Conservation (phyloP, 2,329 filamentous ascomycete species). For the Escovopsis weberi region DNA sequence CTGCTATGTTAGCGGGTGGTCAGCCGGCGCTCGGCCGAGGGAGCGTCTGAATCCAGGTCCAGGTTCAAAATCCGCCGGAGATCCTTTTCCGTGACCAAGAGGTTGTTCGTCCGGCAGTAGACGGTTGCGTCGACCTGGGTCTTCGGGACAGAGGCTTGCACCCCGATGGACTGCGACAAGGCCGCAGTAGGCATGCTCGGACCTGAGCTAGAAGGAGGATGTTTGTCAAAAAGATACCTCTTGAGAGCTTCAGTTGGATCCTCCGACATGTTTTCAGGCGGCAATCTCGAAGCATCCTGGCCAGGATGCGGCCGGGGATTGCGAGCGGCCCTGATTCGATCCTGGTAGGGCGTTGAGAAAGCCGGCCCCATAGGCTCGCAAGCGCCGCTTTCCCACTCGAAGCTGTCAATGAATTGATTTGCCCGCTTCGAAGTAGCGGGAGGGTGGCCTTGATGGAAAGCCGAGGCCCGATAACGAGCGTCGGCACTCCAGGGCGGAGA, state of each 20-base stretch:
- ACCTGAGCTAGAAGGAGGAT: slow-evolving; percentile 9
- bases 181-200: too few species aligned
- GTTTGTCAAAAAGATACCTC: slow-evolving; percentile 36
- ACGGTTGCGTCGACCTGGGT: slow-evolving; percentile 2
- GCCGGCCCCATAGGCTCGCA: slow-evolving; percentile 45
- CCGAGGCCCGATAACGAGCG: slow-evolving; percentile 9
- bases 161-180: not conserved
- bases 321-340: slow-evolving; percentile 43
- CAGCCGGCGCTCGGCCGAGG: slow-evolving; percentile 7
- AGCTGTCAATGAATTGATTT: slow-evolving; percentile 13
- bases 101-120: slow-evolving; percentile 15
- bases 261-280: slow-evolving; percentile 7
- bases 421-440: slow-evolving; percentile 11
- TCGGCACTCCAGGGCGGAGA: slow-evolving; percentile 29
- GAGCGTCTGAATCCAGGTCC: slow-evolving; percentile 15
- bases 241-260: slow-evolving; percentile 38
- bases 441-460: slow-evolving; percentile 13
- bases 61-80: slow-evolving; percentile 39
- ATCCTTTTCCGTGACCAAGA: slow-evolving; percentile 37
- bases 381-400: slow-evolving; percentile 49
- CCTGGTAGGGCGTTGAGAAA: slow-evolving; percentile 52
- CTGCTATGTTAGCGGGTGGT: slow-evolving; percentile 9
- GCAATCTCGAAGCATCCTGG: slow-evolving; percentile 6
- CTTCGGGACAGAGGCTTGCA: not conserved
- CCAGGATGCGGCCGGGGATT: slow-evolving; percentile 12